These are phyloP conservation scores for Phytophthora megakarya DNA, from an alignment of 352 stramenopile species.

Conservation along the genomic window DNA sequence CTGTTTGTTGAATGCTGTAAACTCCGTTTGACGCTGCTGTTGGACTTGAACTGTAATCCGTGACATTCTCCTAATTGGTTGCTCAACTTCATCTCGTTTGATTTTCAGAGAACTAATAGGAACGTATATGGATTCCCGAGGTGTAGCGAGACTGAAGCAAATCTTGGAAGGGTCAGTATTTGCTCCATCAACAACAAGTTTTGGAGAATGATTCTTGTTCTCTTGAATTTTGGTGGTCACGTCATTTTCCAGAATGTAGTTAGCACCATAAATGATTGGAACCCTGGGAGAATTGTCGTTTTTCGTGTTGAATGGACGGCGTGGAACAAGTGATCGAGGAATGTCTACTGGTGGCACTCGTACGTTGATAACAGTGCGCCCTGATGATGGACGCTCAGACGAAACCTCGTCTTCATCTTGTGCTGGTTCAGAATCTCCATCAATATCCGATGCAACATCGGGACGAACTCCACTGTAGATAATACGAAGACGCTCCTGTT, in stretches of 20 bases:
- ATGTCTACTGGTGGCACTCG: slow-evolving; percentile 11
- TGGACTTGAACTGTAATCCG: slow-evolving; percentile 48
- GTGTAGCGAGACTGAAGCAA: slow-evolving; percentile 40
- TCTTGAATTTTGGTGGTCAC: slow-evolving; percentile 18
- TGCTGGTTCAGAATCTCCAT: slow-evolving; percentile 2
- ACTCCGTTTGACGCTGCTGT: slow-evolving; percentile 47
- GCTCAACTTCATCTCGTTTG: slow-evolving; percentile 20
- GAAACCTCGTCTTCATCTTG: slow-evolving; percentile 10
- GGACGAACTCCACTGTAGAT: slow-evolving; percentile 50
- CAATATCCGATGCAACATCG: slow-evolving; percentile 19
- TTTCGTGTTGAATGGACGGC: slow-evolving; percentile 15
- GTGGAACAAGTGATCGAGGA: slow-evolving; percentile 8
- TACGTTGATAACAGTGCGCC: slow-evolving; percentile 26
- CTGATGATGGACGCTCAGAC: slow-evolving; percentile 3
- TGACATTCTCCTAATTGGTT: slow-evolving; percentile 7
- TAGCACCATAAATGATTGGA: not conserved
- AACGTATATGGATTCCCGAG: slow-evolving; percentile 58
- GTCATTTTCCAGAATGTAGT: slow-evolving; percentile 1
- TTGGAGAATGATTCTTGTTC: not conserved
- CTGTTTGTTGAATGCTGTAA: slow-evolving; percentile 35
- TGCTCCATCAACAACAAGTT: slow-evolving; percentile 14
- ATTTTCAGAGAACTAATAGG: slow-evolving; percentile 25
- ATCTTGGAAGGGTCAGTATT: slow-evolving; percentile 11
- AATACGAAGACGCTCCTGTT: slow-evolving; percentile 65
- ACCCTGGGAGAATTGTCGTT: slow-evolving; percentile 1